Evolutionary conservation across 1,284 basidiomycete species (phyloP).

Genomic region (Apiotrichum domesticum): DNA sequence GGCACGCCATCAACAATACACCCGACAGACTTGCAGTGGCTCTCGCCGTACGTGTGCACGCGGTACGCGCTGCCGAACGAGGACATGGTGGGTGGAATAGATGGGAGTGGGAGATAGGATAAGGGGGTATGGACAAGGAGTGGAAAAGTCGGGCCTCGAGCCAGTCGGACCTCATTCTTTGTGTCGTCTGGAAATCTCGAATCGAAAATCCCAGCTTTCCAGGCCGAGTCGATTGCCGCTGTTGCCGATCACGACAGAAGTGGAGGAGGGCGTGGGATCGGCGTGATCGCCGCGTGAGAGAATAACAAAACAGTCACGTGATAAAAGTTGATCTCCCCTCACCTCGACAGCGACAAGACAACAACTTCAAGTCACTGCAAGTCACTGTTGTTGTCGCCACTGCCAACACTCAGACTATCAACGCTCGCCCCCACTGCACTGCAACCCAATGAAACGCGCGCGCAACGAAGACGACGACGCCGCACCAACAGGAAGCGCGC

Average conservation of each 20-base stretch:
- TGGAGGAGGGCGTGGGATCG: too few relatives aligned
- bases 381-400: too few relatives aligned
- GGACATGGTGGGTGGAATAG: slow-evolving; percentile 59
- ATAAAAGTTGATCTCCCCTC: too few relatives aligned
- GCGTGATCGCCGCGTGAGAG: too few relatives aligned
- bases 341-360: neutral
- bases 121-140: neutral
- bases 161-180: too few relatives aligned
- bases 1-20: slow-evolving; percentile 97
- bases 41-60: slow-evolving; percentile 97
- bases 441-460: too few relatives aligned
- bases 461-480: neutral
- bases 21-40: slow-evolving; percentile 93
- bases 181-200: too few relatives aligned
- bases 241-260: too few relatives aligned
- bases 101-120: slow-evolving; percentile 2
- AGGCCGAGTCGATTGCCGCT: neutral
- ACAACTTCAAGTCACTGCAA: neutral
- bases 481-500: slow-evolving; percentile 6
- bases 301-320: too few relatives aligned
- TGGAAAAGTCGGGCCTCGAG: slow-evolving; percentile 1
- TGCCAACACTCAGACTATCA: too few relatives aligned
- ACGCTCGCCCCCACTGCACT: too few relatives aligned
- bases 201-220: too few relatives aligned
- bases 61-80: slow-evolving; percentile 85